Base-by-base conservation (phyloP, 371 early-diverging fungal genomes). In the Apophysomyces elegans region DNA sequence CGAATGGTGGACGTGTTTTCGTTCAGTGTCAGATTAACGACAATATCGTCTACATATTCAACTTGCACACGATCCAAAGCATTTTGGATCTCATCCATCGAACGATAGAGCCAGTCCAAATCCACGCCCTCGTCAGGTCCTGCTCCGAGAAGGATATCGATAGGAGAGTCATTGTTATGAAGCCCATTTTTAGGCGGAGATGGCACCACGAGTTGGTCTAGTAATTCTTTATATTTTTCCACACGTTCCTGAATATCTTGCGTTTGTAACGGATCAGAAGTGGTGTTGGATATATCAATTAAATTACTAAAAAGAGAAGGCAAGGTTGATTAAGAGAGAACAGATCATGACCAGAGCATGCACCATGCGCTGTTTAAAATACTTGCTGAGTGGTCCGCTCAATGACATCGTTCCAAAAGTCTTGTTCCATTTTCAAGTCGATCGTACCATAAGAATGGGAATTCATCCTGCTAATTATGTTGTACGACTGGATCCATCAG, bases 211-310 rank as follows among this genome's bases (percentile, higher is more conserved):
- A 66, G 18, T 43, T 63, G 70, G 37, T 68, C 68, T 11, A 79
- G 57, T 14, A 79, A 54, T 7, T 70, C 59, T 44, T 64, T 68
- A 56, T 84, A 84, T 66, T 73, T 75, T 43, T 67, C 76, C n/a
- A 68, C 67, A 21, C 84, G 73, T 64, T 84, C 84, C 64, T 80
- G 73, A 2, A 75, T 70, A 64, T 84, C 84, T 56, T 72, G 77
- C 14, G 68, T 73, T 63, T 81, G 84, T 32, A 84, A 54, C 32
- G 77, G 79, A 56, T 84, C 84, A 11, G 80, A 71, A 44, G 72
- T 71, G 54, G 73, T 44, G 18, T 73, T 78, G 35, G 84, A 81
- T 56, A 81, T 81, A 64, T 81, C 84, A 59, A 84, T 81, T 59
- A 84, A 50, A 57, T 84, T 78, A 41, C 84, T 84, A 64, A n/a